Conservation (phyloP, 1,284 basidiomycete species). For the Cutaneotrichosporon arboriforme region DNA sequence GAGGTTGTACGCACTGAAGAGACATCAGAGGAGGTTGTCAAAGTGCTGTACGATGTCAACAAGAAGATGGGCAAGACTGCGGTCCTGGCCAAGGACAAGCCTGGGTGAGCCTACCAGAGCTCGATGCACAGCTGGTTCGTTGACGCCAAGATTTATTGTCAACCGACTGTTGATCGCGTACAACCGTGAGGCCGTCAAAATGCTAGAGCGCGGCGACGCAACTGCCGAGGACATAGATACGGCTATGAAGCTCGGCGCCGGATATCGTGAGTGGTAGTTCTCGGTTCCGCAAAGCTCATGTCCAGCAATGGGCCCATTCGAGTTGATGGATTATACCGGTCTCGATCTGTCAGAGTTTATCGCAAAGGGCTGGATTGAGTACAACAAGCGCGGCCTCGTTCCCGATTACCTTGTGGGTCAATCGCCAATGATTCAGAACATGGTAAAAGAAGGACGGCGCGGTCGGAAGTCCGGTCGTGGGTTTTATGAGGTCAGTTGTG, state of each 20-base stretch:
- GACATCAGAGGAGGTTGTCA: slow-evolving; percentile 50
- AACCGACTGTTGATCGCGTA: slow-evolving; percentile 54
- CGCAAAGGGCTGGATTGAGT: slow-evolving; percentile 53
- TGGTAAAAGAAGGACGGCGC: slow-evolving; percentile 53
- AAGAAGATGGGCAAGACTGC: slow-evolving; percentile 53
- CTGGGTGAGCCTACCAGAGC: slow-evolving; percentile 35
- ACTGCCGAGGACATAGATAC: slow-evolving; percentile 55
- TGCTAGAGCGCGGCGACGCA: slow-evolving; percentile 57
- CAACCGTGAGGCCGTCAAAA: slow-evolving; percentile 54
- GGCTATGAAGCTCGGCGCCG: slow-evolving; percentile 58
- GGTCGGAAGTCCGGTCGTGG: slow-evolving; percentile 54
- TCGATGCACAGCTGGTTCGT: background rate
- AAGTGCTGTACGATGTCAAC: slow-evolving; percentile 51
- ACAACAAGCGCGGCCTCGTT: slow-evolving; percentile 49
- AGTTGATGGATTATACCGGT: slow-evolving; percentile 55
- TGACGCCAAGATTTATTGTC: slow-evolving; percentile 49
- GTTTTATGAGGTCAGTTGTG: slow-evolving; percentile 37
- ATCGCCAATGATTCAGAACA: slow-evolving; percentile 50
- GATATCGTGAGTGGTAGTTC: slow-evolving; percentile 40
- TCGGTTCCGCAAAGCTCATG: background rate
- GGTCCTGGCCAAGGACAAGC: slow-evolving; percentile 54
- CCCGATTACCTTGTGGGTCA: slow-evolving; percentile 49
- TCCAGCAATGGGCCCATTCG: slow-evolving; percentile 51
- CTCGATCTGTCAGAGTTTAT: slow-evolving; percentile 51
- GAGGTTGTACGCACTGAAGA: slow-evolving; percentile 54